These are phyloP conservation scores for Santalum album DNA, from an alignment of 164 flowering plant species.

Conservation along the genomic window DNA sequence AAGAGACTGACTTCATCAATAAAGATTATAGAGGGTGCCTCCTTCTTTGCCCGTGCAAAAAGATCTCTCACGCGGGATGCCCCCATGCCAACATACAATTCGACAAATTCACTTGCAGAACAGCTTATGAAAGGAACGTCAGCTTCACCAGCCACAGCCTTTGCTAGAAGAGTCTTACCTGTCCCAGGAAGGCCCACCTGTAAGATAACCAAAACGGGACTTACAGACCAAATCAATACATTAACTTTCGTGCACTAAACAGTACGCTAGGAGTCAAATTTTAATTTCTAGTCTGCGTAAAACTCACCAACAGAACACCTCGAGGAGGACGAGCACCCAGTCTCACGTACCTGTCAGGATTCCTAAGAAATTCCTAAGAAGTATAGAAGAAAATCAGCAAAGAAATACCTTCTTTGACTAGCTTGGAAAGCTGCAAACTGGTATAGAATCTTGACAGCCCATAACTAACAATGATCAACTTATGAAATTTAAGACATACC, in stretches of 20 bases:
- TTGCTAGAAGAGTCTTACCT: conserved; percentile 96
- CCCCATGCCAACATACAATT: conserved; percentile 98
- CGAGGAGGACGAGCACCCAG: conserved; percentile 99
- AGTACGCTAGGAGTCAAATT: too few species aligned
- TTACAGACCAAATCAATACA: conserved; percentile 7
- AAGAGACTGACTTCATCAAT: conserved; percentile 75
- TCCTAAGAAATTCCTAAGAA: conserved; percentile 87
- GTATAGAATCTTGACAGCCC: background rate
- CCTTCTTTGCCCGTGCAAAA: conserved; percentile 91
- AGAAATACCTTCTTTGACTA: conserved; percentile 9
- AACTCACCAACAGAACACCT: conserved; percentile 97
- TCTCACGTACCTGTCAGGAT: conserved; percentile 72
- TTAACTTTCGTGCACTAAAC: too few species aligned
- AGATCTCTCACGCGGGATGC: conserved; percentile 98
- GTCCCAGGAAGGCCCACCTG: conserved; percentile 99
- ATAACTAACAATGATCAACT: background rate
- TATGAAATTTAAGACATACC: conserved; percentile 34
- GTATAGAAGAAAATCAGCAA: conserved; percentile 17
- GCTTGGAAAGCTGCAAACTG: conserved; percentile 1
- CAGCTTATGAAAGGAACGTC: conserved; percentile 97
- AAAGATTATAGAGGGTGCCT: conserved; percentile 94
- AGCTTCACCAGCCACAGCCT: conserved; percentile 99
- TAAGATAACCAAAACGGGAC: conserved; percentile 17
- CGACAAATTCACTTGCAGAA: conserved; percentile 98
- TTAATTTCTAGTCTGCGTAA: too few species aligned